Evolutionary conservation across 306 rosid genomes (phyloP).

Genomic region (Cucumis hystrix): DNA sequence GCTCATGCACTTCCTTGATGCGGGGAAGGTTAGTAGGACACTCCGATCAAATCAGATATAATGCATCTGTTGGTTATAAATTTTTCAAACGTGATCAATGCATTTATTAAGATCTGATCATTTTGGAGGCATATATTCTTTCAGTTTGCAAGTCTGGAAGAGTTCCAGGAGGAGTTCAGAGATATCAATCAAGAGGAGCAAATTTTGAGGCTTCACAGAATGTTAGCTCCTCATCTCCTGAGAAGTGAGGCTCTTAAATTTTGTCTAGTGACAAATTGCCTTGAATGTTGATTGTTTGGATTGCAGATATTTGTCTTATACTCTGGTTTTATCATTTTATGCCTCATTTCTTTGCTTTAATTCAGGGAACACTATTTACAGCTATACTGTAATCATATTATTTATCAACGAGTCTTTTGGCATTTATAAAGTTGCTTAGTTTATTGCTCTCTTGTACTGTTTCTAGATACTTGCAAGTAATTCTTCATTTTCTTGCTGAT

Average conservation of each 20-base stretch:
- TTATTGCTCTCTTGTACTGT: neutral
- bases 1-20: slow-evolving; percentile 99
- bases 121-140: slow-evolving; percentile 11
- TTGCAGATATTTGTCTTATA: neutral
- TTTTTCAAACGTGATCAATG: neutral
- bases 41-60: slow-evolving; percentile 5
- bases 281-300: neutral
- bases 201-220: slow-evolving; percentile 86
- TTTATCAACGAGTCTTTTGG: neutral
- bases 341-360: neutral
- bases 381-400: neutral
- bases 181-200: slow-evolving; percentile 99
- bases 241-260: slow-evolving; percentile 43
- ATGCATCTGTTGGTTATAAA: neutral
- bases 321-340: neutral
- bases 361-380: neutral
- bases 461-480: neutral
- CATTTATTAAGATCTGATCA: slow-evolving; percentile 6
- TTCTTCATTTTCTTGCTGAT: neutral
- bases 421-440: neutral
- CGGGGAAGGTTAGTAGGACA: slow-evolving; percentile 78
- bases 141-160: slow-evolving; percentile 94
- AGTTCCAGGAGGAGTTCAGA: slow-evolving; percentile 93
- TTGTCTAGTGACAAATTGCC: neutral
- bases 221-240: slow-evolving; percentile 95